These are phyloP conservation scores for Trichoderma koningii DNA, from an alignment of 2,329 filamentous ascomycete species.

Conservation along the genomic window DNA sequence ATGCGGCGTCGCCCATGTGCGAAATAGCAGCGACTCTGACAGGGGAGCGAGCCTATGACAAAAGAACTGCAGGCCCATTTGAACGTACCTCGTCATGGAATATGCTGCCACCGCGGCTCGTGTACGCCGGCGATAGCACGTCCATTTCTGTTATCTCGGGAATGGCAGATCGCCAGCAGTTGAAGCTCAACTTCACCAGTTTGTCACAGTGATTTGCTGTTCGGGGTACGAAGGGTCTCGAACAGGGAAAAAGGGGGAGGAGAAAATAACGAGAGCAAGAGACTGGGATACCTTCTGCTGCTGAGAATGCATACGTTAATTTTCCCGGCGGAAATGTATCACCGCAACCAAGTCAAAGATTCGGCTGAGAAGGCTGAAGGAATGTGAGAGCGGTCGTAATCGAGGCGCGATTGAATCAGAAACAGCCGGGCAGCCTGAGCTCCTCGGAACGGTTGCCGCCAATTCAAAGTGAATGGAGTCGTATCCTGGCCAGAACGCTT, in stretches of 20 bases:
- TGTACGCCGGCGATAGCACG: background rate
- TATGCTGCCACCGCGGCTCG: background rate
- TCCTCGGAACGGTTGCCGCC: background rate
- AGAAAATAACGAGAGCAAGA: background rate
- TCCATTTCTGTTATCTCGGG: background rate
- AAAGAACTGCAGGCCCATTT: background rate
- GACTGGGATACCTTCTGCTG: slow-evolving; percentile 36
- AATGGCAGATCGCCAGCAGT: background rate
- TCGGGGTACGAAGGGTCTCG: background rate
- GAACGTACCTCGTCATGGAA: slow-evolving; percentile 16
- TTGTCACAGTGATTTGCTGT: background rate
- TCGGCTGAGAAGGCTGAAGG: background rate
- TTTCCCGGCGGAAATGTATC: slow-evolving; percentile 22
- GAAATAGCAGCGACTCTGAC: background rate
- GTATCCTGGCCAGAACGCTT: background rate
- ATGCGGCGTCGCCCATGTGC: slow-evolving; percentile 1
- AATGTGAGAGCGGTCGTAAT: background rate
- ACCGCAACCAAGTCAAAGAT: background rate
- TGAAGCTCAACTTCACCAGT: background rate
- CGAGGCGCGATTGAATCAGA: slow-evolving; percentile 1
- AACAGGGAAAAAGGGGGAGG: background rate
- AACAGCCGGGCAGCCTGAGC: slow-evolving; percentile 1
- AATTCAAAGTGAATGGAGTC: background rate
- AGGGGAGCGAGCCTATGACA: background rate
- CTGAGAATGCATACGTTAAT: slow-evolving; percentile 39